These are phyloP conservation scores for Kluyveromyces dobzhanskii DNA, from an alignment of 805 yeast genomes.

Conservation along the genomic window DNA sequence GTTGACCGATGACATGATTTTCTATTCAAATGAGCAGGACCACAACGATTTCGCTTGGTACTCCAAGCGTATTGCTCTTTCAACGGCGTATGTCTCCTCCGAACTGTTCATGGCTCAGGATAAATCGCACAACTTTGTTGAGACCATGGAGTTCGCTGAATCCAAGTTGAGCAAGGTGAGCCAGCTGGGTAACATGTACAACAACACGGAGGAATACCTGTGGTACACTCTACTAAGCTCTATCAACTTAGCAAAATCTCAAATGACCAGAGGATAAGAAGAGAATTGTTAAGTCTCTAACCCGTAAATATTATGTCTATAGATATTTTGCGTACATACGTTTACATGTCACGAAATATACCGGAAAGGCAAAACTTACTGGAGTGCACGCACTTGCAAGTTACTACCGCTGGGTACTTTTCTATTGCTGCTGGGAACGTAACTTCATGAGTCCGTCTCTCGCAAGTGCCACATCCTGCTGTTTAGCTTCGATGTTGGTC, in stretches of 20 bases:
- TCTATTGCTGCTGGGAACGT: slow-evolving; percentile 26
- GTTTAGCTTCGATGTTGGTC: slow-evolving; percentile 49
- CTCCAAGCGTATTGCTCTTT: slow-evolving; percentile 66
- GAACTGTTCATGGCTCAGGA: slow-evolving; percentile 81
- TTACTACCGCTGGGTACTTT: no score
- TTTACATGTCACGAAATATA: no score
- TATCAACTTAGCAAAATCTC: slow-evolving; percentile 60
- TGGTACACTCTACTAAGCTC: slow-evolving; percentile 57
- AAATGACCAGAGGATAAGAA: slow-evolving; percentile 41
- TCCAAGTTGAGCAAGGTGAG: slow-evolving; percentile 47
- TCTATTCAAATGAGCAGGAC: slow-evolving; percentile 72
- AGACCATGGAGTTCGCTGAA: slow-evolving; percentile 59
- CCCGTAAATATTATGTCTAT: no score
- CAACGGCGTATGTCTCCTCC: slow-evolving; percentile 61
- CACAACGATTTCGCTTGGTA: slow-evolving; percentile 79
- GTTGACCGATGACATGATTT: slow-evolving; percentile 77
- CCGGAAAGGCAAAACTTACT: no score
- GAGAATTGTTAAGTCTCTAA: no score
- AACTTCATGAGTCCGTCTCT: slow-evolving; percentile 47
- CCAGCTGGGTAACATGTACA: slow-evolving; percentile 51
- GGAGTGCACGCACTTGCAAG: no score
- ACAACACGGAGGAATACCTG: slow-evolving; percentile 66
- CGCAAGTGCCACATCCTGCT: slow-evolving; percentile 46
- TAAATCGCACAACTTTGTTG: slow-evolving; percentile 41
- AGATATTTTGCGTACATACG: no score